Evolutionary conservation across 768 basidiomycete species (phyloP), one percentile per base, ranked within the genome.

Genomic region (Tremella fuciformis): DNA sequence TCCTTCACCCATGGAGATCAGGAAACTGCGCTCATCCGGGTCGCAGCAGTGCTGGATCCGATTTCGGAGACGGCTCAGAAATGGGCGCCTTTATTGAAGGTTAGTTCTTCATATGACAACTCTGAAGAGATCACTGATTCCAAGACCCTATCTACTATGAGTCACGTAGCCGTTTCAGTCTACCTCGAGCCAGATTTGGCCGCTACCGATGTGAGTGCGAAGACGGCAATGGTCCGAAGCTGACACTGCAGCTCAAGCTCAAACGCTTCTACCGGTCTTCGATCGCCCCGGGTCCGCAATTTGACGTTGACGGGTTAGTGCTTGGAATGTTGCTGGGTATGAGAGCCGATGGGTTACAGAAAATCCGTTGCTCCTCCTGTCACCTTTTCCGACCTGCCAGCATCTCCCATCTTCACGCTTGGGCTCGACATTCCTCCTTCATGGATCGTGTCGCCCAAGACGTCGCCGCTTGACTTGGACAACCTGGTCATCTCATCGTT

Each of bases 211-310:
- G 91, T 91, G 58, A 25, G 81, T 66, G 24, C 29, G 41, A 24
- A 0, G n/a, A 9, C 29, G 16, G 29, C 13, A 56, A 34, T 38
- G 3, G 21, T 26, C 16, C 18, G 18, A 6, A n/a, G 19, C 16
- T 25, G 22, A 49, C 53, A 6, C 44, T 24, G 1, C 61, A 96
- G 88, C 80, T 96, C 24, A 91, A 92, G 0, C 78, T 98, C 42
- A 97, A 96, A 75, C 83, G 87, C 16, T 98, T 97, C 80, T 98
- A 96, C 74, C 86, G 88, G 7, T 90, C 86, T 71, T 86, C 84
- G 53, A 77, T 91, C 3, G 70, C 79, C 1, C 81, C 85, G 1
- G 73, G 77, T 2, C 78, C 87, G 13, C 57, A 74, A 0, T 97
- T 91, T 71, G 84, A 89, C 60, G 78, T 82, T 16, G 75, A 83